Percentiles rank a stretch among this genome's conserved stretches.
These are phyloP conservation scores for Tephrocybe sp. DNA, from an alignment of 768 basidiomycete species.

Conservation along the genomic window DNA sequence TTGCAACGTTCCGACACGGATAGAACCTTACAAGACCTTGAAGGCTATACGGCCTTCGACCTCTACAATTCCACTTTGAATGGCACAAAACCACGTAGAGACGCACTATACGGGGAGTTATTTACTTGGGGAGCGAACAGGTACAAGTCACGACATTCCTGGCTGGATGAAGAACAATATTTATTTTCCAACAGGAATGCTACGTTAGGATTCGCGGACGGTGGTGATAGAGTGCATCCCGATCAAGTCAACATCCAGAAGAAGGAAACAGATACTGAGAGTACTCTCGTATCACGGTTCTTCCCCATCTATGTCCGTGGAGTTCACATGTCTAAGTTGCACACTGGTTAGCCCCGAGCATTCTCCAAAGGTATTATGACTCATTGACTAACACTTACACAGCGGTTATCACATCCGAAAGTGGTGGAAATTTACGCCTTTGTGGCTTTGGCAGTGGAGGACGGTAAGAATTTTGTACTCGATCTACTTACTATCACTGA, in stretches of 20 bases:
- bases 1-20: constrained; percentile 76
- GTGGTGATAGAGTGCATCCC: constrained; percentile 72
- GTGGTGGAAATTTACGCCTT: constrained; percentile 67
- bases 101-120: constrained; percentile 51
- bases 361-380: neutral
- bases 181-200: constrained; percentile 58
- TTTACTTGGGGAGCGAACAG: constrained; percentile 88
- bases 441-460: constrained; percentile 92
- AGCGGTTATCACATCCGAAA: constrained; percentile 71
- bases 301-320: constrained; percentile 59
- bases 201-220: constrained; percentile 80
- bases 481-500: neutral
- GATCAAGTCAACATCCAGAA: constrained; percentile 64
- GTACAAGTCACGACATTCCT: constrained; percentile 34
- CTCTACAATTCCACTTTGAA: constrained; percentile 87
- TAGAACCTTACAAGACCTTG: constrained; percentile 68
- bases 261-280: constrained; percentile 29
- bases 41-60: constrained; percentile 91
- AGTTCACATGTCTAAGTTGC: constrained; percentile 82
- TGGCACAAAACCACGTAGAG: constrained; percentile 57
- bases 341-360: constrained; percentile 56
- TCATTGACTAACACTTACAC: constrained; percentile 1
- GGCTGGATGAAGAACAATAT: too few relatives aligned
- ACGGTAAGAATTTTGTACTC: constrained; percentile 44
- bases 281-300: constrained; percentile 48